phyloP scores from a whole-genome alignment of 2,329 filamentous ascomycete genomes.

The Colletotrichum destructivum region DNA sequence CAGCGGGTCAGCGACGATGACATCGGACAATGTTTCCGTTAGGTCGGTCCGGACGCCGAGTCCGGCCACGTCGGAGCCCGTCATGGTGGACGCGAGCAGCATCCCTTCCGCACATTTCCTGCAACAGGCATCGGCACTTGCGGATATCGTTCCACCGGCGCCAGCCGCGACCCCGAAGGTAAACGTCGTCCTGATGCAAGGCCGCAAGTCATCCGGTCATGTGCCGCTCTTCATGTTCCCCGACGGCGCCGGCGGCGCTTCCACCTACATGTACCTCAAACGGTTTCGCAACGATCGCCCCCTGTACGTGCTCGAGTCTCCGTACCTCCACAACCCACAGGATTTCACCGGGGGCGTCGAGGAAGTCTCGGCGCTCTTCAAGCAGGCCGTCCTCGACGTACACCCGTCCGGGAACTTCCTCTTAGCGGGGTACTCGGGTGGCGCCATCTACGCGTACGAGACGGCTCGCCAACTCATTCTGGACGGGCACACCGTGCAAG shows the following conservation, averaged over 20 bases:
- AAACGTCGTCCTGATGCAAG: background rate
- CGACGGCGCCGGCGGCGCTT: background rate
- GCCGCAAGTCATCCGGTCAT: background rate
- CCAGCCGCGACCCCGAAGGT: background rate
- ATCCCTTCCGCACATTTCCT: background rate
- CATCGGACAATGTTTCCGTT: background rate
- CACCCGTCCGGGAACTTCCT: background rate
- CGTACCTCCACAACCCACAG: background rate
- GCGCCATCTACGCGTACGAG: constrained; percentile 5
- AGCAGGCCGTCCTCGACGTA: constrained; percentile 1
- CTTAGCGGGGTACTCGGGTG: background rate
- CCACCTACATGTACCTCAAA: constrained; percentile 1
- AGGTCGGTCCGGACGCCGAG: background rate
- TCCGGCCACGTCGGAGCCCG: background rate
- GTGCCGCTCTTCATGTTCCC: constrained; percentile 5
- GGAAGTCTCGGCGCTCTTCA: background rate
- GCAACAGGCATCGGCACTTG: no score
- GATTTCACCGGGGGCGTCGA: background rate
- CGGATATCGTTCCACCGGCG: background rate
- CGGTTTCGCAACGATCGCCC: background rate
- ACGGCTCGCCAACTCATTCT: background rate
- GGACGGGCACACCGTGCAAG: background rate
- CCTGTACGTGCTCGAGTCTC: constrained; percentile 1
- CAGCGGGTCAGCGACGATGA: background rate
- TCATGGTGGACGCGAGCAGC: no score